A percentile compares a stretch with the other conserved stretches of the same genome.
phyloP scores from a whole-genome alignment of 192 early-diverging fungal species.

The Haplosporangium gracile region DNA sequence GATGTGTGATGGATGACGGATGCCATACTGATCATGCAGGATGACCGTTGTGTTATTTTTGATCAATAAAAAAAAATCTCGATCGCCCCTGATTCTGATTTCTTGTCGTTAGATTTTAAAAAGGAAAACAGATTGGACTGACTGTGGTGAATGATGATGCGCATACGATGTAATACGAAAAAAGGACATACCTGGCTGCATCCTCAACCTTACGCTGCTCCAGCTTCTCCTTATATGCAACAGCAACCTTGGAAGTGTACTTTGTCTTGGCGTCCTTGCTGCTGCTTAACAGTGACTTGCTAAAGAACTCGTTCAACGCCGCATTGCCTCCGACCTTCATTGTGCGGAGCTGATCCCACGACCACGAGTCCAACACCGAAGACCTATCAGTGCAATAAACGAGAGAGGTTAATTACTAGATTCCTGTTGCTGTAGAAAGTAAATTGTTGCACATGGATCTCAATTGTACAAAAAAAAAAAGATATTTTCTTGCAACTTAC shows the following conservation, averaged over 20 bases:
- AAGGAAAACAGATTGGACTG: background rate
- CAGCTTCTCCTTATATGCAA: constrained; percentile 87
- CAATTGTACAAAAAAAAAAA: background rate
- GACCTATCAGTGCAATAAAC: constrained; percentile 68
- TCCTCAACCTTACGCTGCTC: constrained; percentile 80
- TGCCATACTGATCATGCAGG: background rate
- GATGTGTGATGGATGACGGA: background rate
- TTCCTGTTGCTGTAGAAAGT: background rate
- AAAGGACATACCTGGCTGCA: constrained; percentile 41
- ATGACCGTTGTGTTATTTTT: constrained; percentile 5
- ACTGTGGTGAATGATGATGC: too few species aligned
- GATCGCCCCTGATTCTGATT: constrained; percentile 9
- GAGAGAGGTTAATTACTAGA: background rate
- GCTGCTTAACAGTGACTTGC: constrained; percentile 71
- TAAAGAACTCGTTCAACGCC: constrained; percentile 85
- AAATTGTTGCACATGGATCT: too few species aligned
- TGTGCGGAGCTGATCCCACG: constrained; percentile 89
- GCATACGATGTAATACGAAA: background rate
- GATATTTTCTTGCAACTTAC: constrained; percentile 52
- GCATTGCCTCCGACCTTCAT: constrained; percentile 94
- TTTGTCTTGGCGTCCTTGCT: constrained; percentile 84
- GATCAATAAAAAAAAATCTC: constrained; percentile 18
- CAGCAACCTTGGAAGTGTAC: constrained; percentile 81
- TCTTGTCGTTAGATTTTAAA: too few species aligned
- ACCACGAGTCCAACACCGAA: constrained; percentile 91